A percentile compares a stretch with the other conserved stretches of the same genome.
These are phyloP conservation scores for Sporothrix pallida DNA, from an alignment of 2,329 filamentous ascomycete species.

Conservation along the genomic window DNA sequence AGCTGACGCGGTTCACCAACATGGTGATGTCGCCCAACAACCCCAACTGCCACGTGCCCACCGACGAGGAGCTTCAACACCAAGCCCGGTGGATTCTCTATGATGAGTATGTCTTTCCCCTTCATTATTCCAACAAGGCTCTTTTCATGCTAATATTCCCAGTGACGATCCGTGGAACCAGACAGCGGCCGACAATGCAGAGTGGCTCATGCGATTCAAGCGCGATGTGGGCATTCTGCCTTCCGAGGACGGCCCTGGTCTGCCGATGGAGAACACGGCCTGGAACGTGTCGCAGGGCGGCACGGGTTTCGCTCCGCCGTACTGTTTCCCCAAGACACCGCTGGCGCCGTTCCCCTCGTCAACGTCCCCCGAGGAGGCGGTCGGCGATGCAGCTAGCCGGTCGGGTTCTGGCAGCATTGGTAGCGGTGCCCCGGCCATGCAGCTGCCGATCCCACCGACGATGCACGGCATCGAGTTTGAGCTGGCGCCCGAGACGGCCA, in stretches of 20 bases:
- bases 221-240: slow-evolving; percentile 59
- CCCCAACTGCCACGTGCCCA: slow-evolving; percentile 63
- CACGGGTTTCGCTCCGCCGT: slow-evolving; percentile 62
- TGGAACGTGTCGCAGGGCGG: slow-evolving; percentile 60
- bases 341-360: slow-evolving; percentile 46
- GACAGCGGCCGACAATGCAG: slow-evolving; percentile 66
- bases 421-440: slow-evolving; percentile 40
- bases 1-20: slow-evolving; percentile 59
- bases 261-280: slow-evolving; percentile 47
- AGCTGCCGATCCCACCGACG: slow-evolving; percentile 32
- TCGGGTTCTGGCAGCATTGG: slow-evolving; percentile 37
- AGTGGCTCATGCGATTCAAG: slow-evolving; percentile 69
- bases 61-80: slow-evolving; percentile 67
- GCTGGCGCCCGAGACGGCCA: slow-evolving; percentile 53
- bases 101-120: slow-evolving; percentile 55
- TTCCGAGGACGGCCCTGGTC: slow-evolving; percentile 56
- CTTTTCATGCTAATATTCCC: neutral
- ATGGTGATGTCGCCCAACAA: slow-evolving; percentile 64
- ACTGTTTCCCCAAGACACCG: slow-evolving; percentile 53
- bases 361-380: slow-evolving; percentile 36
- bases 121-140: neutral
- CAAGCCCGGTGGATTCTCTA: slow-evolving; percentile 68
- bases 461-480: slow-evolving; percentile 47
- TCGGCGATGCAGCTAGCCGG: slow-evolving; percentile 47
- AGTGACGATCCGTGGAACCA: slow-evolving; percentile 70